A percentile compares a stretch with the other conserved stretches of the same genome.
Conservation (phyloP, 2,329 filamentous ascomycete genomes). For the Cytospora mali region DNA sequence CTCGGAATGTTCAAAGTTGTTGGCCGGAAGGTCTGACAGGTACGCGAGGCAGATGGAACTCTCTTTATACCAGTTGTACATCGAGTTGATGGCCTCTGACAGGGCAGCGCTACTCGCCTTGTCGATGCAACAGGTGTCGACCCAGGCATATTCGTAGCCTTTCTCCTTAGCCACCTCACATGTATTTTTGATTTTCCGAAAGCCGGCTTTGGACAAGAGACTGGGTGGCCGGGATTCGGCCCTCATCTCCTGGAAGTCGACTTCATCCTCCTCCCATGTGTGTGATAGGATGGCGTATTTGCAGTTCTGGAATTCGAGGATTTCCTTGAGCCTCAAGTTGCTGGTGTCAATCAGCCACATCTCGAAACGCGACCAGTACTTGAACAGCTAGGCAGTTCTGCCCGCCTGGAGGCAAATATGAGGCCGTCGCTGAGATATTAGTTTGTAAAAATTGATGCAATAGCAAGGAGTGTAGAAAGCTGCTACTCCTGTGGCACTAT, state of each 20-base stretch:
- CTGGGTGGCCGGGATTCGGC: conserved; percentile 4
- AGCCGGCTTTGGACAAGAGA: conserved; percentile 7
- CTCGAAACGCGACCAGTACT: not conserved
- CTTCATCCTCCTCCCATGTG: conserved; percentile 17
- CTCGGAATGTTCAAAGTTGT: conserved; percentile 10
- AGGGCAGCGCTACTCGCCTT: conserved; percentile 27
- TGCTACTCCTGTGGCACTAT: not conserved
- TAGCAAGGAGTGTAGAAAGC: not conserved
- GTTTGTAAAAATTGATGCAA: not conserved
- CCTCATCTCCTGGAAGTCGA: conserved; percentile 13
- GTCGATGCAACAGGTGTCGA: conserved; percentile 27
- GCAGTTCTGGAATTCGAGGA: conserved; percentile 14
- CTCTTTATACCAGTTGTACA: conserved; percentile 29
- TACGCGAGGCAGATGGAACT: conserved; percentile 26
- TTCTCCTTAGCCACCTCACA: conserved; percentile 14
- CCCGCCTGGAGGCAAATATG: not conserved
- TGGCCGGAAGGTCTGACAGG: conserved; percentile 23
- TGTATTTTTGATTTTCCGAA: conserved; percentile 16
- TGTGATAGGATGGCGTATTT: conserved; percentile 21
- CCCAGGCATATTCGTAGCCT: conserved; percentile 19
- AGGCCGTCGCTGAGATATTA: too few species aligned
- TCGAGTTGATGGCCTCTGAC: conserved; percentile 29
- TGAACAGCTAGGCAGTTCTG: not conserved
- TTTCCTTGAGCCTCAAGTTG: conserved; percentile 5
- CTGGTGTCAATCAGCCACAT: conserved; percentile 18